Conservation (phyloP, 495 filamentous ascomycete genomes). For the Podospora comata region DNA sequence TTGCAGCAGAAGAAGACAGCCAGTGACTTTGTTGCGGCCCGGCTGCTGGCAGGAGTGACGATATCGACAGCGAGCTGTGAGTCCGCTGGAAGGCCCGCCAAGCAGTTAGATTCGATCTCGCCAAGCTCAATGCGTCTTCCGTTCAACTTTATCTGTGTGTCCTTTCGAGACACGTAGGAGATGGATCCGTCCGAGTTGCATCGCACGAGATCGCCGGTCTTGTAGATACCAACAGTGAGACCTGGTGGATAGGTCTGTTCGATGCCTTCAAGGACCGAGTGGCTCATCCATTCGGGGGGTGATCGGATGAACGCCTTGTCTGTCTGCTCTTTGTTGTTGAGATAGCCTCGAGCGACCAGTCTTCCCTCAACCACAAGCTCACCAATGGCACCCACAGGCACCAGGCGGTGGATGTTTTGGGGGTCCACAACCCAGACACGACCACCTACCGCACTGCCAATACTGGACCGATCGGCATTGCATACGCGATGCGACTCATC, state of each 20-base stretch:
- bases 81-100: conserved; percentile 9
- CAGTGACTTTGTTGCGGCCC: conserved; percentile 16
- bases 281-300: conserved; percentile 29
- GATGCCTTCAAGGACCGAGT: conserved; percentile 27
- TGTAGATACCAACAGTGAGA: conserved; percentile 34
- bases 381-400: conserved; percentile 46
- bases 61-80: conserved; percentile 31
- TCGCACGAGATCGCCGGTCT: conserved; percentile 54
- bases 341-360: conserved; percentile 42
- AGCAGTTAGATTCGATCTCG: conserved; percentile 34
- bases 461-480: conserved; percentile 29
- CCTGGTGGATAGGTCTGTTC: conserved; percentile 3
- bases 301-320: conserved; percentile 33
- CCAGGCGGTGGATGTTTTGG: conserved; percentile 45
- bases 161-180: conserved; percentile 34
- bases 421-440: conserved; percentile 56
- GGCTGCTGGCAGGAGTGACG: conserved; percentile 23
- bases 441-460: conserved; percentile 49
- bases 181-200: conserved; percentile 43
- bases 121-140: conserved; percentile 41
- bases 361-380: conserved; percentile 48
- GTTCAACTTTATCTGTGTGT: conserved; percentile 43
- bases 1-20: conserved; percentile 20
- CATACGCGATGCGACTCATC: conserved; percentile 18
- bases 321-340: conserved; percentile 40